phyloP scores from a whole-genome alignment of 805 yeast genomes.

The Lachancea nothofagi region DNA sequence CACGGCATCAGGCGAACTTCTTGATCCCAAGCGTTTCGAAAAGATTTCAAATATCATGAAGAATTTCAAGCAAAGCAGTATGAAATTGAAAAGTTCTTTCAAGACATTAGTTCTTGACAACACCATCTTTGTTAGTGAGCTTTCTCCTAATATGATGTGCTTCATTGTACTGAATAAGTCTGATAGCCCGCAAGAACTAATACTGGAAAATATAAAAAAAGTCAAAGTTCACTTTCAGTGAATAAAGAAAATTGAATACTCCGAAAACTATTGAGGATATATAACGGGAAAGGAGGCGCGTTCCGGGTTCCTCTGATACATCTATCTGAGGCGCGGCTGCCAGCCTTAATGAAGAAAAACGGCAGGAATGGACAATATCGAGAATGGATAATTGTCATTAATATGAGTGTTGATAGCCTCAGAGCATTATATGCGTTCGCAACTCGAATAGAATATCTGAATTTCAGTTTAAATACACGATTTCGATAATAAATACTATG shows the following conservation, averaged over 20 bases:
- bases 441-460: background rate
- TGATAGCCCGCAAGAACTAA: constrained; percentile 33
- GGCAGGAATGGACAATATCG: background rate
- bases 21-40: constrained; percentile 91
- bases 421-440: background rate
- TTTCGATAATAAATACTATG: constrained; percentile 4
- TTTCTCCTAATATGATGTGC: constrained; percentile 56
- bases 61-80: constrained; percentile 87
- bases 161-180: constrained; percentile 51
- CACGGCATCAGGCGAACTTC: constrained; percentile 23
- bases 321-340: too few relatives aligned
- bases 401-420: too few relatives aligned
- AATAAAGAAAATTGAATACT: too few relatives aligned
- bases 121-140: constrained; percentile 44
- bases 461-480: constrained; percentile 8
- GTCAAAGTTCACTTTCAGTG: constrained; percentile 49
- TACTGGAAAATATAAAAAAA: constrained; percentile 51
- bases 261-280: too few relatives aligned
- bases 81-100: constrained; percentile 80
- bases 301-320: too few relatives aligned
- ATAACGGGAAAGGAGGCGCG: too few relatives aligned
- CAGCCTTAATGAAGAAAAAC: too few relatives aligned
- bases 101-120: constrained; percentile 68
- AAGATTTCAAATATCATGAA: constrained; percentile 91
- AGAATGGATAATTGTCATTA: background rate